Percentiles rank a stretch among this genome's conserved stretches.
These are phyloP conservation scores for Candida adriatica DNA, from an alignment of 805 yeast species.

Conservation along the genomic window DNA sequence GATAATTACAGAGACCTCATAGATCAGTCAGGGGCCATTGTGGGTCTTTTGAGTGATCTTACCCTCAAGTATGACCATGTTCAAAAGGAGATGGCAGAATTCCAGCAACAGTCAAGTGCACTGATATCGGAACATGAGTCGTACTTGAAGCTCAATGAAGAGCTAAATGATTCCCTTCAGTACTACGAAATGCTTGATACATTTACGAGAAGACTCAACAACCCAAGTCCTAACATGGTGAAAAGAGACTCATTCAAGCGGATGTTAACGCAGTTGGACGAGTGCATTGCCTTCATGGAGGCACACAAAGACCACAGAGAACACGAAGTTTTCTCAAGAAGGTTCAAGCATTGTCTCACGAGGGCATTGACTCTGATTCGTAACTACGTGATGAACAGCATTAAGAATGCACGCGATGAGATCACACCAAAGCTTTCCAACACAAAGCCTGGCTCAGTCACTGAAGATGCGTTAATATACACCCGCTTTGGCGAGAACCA, in stretches of 20 bases:
- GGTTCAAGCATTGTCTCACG: conserved; percentile 79
- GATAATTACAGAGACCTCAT: conserved; percentile 32
- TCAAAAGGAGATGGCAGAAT: conserved; percentile 52
- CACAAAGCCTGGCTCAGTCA: conserved; percentile 28
- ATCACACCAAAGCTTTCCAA: conserved; percentile 22
- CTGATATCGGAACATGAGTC: conserved; percentile 41
- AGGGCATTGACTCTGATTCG: conserved; percentile 71
- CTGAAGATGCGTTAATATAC: conserved; percentile 59
- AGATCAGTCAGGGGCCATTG: conserved; percentile 37
- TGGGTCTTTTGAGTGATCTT: conserved; percentile 40
- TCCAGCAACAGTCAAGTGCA: conserved; percentile 49
- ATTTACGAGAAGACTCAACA: conserved; percentile 60
- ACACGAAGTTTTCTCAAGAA: conserved; percentile 55
- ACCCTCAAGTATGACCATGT: conserved; percentile 50
- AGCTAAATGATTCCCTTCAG: conserved; percentile 41
- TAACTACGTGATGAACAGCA: conserved; percentile 46
- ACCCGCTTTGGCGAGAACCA: conserved; percentile 49
- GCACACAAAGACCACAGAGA: conserved; percentile 48
- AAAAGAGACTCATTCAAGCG: conserved; percentile 47
- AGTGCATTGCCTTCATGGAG: conserved; percentile 54
- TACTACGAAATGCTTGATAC: conserved; percentile 67
- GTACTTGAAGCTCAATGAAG: conserved; percentile 34
- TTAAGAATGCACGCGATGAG: conserved; percentile 29
- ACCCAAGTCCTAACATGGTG: conserved; percentile 65
- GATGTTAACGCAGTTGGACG: conserved; percentile 53